These are phyloP conservation scores for Zygosaccharomyces kombuchaensis DNA, from an alignment of 805 yeast species.

Conservation along the genomic window DNA sequence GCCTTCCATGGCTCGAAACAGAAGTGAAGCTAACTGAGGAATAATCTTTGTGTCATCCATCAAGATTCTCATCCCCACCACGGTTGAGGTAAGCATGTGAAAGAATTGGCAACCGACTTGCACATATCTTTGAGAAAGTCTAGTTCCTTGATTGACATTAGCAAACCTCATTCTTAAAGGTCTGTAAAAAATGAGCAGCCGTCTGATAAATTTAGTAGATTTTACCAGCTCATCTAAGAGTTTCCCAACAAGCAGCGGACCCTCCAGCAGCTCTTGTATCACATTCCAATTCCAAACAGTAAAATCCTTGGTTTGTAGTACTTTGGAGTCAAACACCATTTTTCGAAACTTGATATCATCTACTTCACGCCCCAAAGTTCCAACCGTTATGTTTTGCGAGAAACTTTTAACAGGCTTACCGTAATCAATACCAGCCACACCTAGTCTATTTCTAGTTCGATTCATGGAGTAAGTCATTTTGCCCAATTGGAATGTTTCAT, in stretches of 20 bases:
- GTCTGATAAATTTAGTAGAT: constrained; percentile 79
- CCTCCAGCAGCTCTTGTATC: constrained; percentile 66
- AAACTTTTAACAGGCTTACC: constrained; percentile 21
- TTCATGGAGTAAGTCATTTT: constrained; percentile 39
- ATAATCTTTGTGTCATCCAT: constrained; percentile 65
- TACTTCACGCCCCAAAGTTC: constrained; percentile 30
- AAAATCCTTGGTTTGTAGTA: constrained; percentile 72
- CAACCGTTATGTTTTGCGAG: constrained; percentile 24
- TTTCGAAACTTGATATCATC: constrained; percentile 68
- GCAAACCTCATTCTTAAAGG: constrained; percentile 87
- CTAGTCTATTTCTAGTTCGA: constrained; percentile 37
- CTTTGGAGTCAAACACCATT: constrained; percentile 62
- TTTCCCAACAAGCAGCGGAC: constrained; percentile 71
- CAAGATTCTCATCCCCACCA: constrained; percentile 64
- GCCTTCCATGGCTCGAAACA: constrained; percentile 44
- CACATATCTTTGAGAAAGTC: constrained; percentile 52
- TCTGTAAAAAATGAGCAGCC: constrained; percentile 79
- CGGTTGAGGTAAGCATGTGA: constrained; percentile 54
- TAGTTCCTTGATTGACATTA: constrained; percentile 43
- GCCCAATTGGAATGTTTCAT: constrained; percentile 44
- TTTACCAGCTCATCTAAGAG: constrained; percentile 72
- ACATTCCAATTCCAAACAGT: constrained; percentile 85
- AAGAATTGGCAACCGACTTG: constrained; percentile 73
- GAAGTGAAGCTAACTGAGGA: constrained; percentile 84
- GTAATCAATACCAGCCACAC: constrained; percentile 30